Base-by-base conservation (phyloP, 106 monocot genomes). In the Hemerocallis citrina region DNA sequence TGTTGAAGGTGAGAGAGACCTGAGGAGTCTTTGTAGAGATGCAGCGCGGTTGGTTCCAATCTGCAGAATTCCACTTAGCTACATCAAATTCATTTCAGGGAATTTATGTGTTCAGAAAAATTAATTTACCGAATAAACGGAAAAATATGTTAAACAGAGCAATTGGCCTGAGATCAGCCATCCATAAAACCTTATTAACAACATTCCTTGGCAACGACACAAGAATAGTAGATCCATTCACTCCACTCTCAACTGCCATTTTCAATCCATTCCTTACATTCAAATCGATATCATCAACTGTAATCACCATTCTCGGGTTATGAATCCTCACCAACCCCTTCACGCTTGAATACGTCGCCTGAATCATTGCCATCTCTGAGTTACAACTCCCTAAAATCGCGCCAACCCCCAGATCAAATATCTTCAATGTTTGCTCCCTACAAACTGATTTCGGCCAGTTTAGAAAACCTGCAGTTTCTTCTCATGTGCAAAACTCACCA, bases 391-490 rank as follows among this genome's bases (percentile, higher is more conserved):
- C 92, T 15, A 66, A 70, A 17, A 86, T 67, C 7, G 92, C 76
- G 21, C 80, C 92, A 33, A 86, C 28, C 46, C 56, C 86, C 51
- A 92, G 34, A 68, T 92, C 92, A 42, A 92, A 92, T 41, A 92
- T 86, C 72, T 86, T 92, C 75, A 92, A 92, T 57, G 86, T 42
- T 57, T 86, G 71, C 55, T 92, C 92, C 65, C 70, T 92, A 83
- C 92, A 92, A 10, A 72, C 86, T 0, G 55, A 21, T 64, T 69
- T 74, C 0, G 92, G 92, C 92, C 92, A 92, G 39, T 73, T 74
- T 47, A 86, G 80, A 30, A 65, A 72, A 17, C 17, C 48, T 4
- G 77, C 80, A 2, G 83, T 80, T 34, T 59, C 75, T 44, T 86
- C 83, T 22, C 92, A 92, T 3, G 86, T 77, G 22, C 92, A 92